Evolutionary conservation across 805 yeast genomes (phyloP).

Genomic region (Ogataea paraovalis): DNA sequence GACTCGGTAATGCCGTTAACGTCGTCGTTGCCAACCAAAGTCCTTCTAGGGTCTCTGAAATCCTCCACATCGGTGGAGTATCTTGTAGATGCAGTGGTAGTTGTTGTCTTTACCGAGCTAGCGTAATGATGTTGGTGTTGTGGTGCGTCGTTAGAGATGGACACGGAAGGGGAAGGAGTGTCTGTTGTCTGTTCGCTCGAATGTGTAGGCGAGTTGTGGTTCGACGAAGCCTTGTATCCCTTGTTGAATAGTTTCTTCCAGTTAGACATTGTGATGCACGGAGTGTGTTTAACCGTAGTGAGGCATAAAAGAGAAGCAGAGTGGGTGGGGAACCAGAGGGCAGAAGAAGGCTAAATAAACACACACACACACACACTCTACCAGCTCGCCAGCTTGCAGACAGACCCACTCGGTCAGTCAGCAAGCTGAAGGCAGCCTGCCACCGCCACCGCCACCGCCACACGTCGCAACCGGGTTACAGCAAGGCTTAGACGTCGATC

Average conservation of each 20-base stretch:
- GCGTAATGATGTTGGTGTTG: conserved; percentile 5
- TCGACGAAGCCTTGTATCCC: conserved; percentile 13
- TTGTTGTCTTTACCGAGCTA: conserved; percentile 8
- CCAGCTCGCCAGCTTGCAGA: too few relatives aligned
- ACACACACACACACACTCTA: too few relatives aligned
- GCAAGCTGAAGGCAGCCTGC: too few relatives aligned
- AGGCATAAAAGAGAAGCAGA: neutral
- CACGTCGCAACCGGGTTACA: too few relatives aligned
- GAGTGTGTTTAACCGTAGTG: neutral
- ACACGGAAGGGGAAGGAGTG: conserved; percentile 9
- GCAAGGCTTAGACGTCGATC: too few relatives aligned
- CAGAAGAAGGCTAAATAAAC: too few relatives aligned
- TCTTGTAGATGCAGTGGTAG: conserved; percentile 2
- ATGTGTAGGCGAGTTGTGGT: conserved; percentile 12
- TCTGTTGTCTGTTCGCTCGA: conserved; percentile 9
- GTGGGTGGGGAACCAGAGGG: too few relatives aligned
- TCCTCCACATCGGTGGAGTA: conserved; percentile 14
- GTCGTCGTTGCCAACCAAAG: conserved; percentile 18
- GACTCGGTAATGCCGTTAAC: conserved; percentile 11
- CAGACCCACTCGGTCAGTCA: too few relatives aligned
- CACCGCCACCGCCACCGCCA: too few relatives aligned
- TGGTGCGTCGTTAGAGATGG: conserved; percentile 3
- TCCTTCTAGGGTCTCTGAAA: conserved; percentile 18
- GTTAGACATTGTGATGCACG: conserved; percentile 19
- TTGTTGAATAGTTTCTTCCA: conserved; percentile 31